These are phyloP conservation scores for Fusarium sp. DNA, from an alignment of 2,329 filamentous ascomycete genomes.

Conservation along the genomic window DNA sequence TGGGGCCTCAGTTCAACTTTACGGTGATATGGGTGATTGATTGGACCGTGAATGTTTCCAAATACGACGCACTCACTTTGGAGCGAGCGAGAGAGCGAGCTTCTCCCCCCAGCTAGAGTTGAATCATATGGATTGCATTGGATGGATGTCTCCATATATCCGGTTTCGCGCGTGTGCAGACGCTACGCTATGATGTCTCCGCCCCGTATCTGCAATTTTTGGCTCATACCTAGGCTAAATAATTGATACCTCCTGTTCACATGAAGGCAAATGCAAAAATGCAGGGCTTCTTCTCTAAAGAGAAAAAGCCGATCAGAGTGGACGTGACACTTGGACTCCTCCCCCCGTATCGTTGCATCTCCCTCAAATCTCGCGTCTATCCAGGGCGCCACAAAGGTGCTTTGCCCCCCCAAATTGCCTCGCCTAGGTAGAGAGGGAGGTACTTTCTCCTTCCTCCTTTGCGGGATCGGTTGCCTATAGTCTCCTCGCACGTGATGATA, in stretches of 20 bases:
- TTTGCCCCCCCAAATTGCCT: constrained; percentile 11
- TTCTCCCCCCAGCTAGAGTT: neutral
- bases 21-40: neutral
- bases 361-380: constrained; percentile 27
- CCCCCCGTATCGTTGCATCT: constrained; percentile 5
- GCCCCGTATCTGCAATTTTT: constrained; percentile 9
- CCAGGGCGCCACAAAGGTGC: constrained; percentile 32
- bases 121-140: neutral
- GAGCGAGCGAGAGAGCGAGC: neutral
- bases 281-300: neutral
- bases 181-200: neutral
- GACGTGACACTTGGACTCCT: neutral
- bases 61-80: neutral
- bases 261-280: neutral
- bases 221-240: constrained; percentile 6
- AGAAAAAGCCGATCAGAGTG: neutral
- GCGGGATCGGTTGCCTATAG: constrained; percentile 23
- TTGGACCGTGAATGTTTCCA: neutral
- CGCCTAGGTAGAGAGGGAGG: neutral
- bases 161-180: constrained; percentile 17
- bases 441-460: constrained; percentile 31
- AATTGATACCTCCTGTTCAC: constrained; percentile 3
- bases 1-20: neutral
- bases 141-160: constrained; percentile 28
- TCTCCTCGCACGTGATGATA: constrained; percentile 33